Conservation (phyloP, 208 protist species). For the Trypanosomatidae sp. region DNA sequence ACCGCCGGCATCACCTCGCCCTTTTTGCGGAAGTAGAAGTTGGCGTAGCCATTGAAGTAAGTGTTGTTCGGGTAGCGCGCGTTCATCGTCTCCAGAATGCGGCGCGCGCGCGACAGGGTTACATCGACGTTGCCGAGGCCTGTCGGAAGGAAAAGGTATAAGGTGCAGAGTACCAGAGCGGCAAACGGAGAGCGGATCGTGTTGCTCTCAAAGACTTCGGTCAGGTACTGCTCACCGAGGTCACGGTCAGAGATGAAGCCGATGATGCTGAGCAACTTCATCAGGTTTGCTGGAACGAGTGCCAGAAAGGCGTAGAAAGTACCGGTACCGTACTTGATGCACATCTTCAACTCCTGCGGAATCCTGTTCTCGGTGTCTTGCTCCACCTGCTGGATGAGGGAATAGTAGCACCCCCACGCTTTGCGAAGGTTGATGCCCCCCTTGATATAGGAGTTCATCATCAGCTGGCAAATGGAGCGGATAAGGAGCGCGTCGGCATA, state of each 20-base stretch:
- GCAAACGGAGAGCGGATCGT: slow-evolving; percentile 88
- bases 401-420: slow-evolving; percentile 85
- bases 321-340: slow-evolving; percentile 88
- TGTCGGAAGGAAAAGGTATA: slow-evolving; percentile 91
- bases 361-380: slow-evolving; percentile 75
- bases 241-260: slow-evolving; percentile 91
- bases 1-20: slow-evolving; percentile 79
- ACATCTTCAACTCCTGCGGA: slow-evolving; percentile 82
- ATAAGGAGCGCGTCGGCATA: slow-evolving; percentile 88
- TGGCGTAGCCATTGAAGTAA: slow-evolving; percentile 91
- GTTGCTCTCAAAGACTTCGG: slow-evolving; percentile 86
- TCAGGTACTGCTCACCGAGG: slow-evolving; percentile 90
- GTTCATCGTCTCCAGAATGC: slow-evolving; percentile 82
- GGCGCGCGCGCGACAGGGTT: slow-evolving; percentile 75
- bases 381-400: slow-evolving; percentile 65
- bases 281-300: slow-evolving; percentile 83
- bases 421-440: slow-evolving; percentile 89
- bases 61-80: slow-evolving; percentile 84
- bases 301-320: slow-evolving; percentile 91
- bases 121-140: slow-evolving; percentile 78
- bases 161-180: slow-evolving; percentile 81
- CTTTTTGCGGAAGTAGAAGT: slow-evolving; percentile 91
- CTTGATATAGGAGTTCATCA: slow-evolving; percentile 92
- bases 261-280: slow-evolving; percentile 90
- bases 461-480: slow-evolving; percentile 82